Evolutionary conservation across 352 stramenopile genomes (phyloP), one percentile per base, ranked within the genome.

Genomic region (Globisporangium uncinulatum): DNA sequence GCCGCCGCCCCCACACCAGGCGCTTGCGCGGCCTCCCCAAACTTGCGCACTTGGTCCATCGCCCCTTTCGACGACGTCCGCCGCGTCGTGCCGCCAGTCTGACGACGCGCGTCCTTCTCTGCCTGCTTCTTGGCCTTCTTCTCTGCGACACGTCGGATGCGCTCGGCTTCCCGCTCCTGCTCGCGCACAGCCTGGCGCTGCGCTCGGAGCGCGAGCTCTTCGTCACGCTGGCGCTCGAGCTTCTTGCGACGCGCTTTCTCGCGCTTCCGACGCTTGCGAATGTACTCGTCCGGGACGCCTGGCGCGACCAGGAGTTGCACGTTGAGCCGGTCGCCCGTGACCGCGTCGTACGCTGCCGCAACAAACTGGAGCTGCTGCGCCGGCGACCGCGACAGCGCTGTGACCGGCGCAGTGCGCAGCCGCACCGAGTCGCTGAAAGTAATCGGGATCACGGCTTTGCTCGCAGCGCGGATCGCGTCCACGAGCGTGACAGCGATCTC

Each of bases 101-200:
- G 63, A 13, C 77, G 82, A 1, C 75, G 74, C 15, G 80, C 66
- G 14, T 94, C 83, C 42, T 83, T 82, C 47, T 94, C 86, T 0
- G 79, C 73, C 48, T 82, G 79, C 51, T 95, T 95, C 51, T 92
- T 92, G n/a, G 86, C 76, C 59, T 95, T 95, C 57, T 90, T 90
- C 50, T 94, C 83, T 0, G 83, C 83, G 1, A 95, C 83, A 20
- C 86, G 86, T 6, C 76, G 78, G 37, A 91, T 46, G 19, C 86
- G 83, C 59, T 94, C 83, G 0, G 72, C 72, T 62, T 95, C 86
- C 17, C 86, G 78, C 54, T 87, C 71, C 7, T 68, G 63, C 7
- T 89, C 69, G 10, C 82, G 75, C 29, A 87, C 65, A 11, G 84
- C 82, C 47, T 90, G 81, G 32, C 86, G 80, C 29, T 83, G 69